Base-by-base conservation (phyloP, 441 rosid genomes). In the Pelargonium cotyledonis region DNA sequence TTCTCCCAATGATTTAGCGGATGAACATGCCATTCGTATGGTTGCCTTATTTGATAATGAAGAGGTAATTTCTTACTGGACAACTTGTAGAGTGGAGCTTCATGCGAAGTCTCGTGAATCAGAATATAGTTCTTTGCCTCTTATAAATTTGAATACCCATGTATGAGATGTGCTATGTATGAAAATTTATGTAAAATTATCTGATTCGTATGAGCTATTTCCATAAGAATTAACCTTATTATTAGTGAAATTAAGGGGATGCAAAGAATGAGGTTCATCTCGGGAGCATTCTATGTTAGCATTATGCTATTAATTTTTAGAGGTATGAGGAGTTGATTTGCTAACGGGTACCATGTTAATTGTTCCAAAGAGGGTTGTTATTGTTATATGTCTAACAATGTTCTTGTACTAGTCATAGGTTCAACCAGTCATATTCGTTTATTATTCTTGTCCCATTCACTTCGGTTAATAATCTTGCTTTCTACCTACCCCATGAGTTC, bases 31-130 rank as follows among this genome's bases (percentile, higher is more conserved):
- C 68, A 75, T 91, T 61, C 85, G 89, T 67, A 89, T 94, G 97
- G 83, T 89, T 66, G 97, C 98, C 72, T 81, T 94, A 77, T 94
- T 91, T 81, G 98, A 94, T 80, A 89, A 91, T 79, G 97, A 94
- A 78, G 97, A 91, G 97, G 98, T 93, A 84, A 74, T 69, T 65
- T 63, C 61, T 69, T 71, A 10, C 51, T 49, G 49, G 29, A 69
- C 8, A 46, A 46, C 62, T 16, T 41, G 46, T 66, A 44, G 19
- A 4, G 31, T 51, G 21, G 68, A 69, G 69, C 44, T 67, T 63
- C 70, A 15, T 69, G 1, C 47, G 3, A n/a, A 40, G 67, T 14
- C 53, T 49, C 18, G 1, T 10, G 58, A 38, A 41, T 71, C 31
- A 11, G 67, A 41, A 40, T 15, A 40, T 15, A 43, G 60, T 69